These are phyloP conservation scores for Amniculicola lignicola DNA, from an alignment of 495 filamentous ascomycete species.

Conservation along the genomic window DNA sequence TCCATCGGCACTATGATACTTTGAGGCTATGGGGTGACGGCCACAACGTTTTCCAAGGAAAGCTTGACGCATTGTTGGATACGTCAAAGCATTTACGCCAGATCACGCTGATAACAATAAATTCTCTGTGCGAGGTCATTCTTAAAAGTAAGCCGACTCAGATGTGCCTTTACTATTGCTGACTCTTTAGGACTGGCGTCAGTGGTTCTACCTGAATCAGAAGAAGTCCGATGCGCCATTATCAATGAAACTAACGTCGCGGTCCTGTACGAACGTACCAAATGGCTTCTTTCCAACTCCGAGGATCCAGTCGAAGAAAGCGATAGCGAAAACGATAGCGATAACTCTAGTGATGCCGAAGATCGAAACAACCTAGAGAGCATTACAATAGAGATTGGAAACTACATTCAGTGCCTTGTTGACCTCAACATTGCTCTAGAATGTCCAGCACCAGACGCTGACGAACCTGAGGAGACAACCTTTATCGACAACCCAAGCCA, in stretches of 20 bases:
- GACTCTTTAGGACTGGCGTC: conserved; percentile 3
- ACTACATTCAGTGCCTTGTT: conserved; percentile 17
- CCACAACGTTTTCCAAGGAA: conserved; percentile 3
- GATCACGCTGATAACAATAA: conserved; percentile 5
- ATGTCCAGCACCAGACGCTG: conserved; percentile 13
- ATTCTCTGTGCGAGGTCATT: conserved; percentile 6
- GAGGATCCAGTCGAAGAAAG: neutral
- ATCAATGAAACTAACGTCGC: neutral
- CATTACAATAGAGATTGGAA: conserved; percentile 9
- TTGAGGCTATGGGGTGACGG: conserved; percentile 20
- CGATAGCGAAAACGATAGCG: conserved; percentile 1
- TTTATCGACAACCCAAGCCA: neutral
- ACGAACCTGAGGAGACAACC: neutral
- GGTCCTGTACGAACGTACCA: conserved; percentile 9
- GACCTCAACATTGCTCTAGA: conserved; percentile 18
- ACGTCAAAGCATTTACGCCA: neutral
- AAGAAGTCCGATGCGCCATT: neutral
- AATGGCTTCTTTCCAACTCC: neutral
- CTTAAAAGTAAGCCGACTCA: neutral
- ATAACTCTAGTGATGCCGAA: conserved; percentile 1
- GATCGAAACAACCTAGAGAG: neutral
- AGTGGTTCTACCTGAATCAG: neutral
- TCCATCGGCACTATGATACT: conserved; percentile 5
- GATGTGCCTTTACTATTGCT: neutral
- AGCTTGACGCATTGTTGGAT: conserved; percentile 10